Evolutionary conservation across 2,329 filamentous ascomycete species (phyloP).

Genomic region (Alternaria sp.): DNA sequence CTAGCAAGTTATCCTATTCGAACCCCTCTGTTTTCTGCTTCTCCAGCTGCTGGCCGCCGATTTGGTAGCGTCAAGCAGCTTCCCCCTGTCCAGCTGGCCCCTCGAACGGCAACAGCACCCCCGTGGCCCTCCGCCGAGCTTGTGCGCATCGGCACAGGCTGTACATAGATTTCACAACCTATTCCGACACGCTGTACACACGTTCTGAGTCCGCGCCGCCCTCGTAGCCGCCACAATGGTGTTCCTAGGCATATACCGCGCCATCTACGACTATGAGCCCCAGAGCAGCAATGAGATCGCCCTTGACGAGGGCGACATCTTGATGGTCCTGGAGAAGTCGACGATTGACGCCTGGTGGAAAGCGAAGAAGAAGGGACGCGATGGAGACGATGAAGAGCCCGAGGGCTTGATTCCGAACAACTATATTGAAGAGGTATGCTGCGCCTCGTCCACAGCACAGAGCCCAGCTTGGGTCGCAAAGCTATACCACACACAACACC

Average conservation of each 20-base stretch:
- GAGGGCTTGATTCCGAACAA: slow-evolving; percentile 91
- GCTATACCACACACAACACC: slow-evolving; percentile 3
- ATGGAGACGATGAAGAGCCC: slow-evolving; percentile 90
- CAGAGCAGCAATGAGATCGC: slow-evolving; percentile 86
- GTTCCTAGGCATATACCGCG: slow-evolving; percentile 90
- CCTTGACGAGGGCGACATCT: slow-evolving; percentile 84
- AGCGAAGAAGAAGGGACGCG: slow-evolving; percentile 82
- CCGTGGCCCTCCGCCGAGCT: slow-evolving; percentile 37
- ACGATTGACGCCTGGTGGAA: slow-evolving; percentile 88
- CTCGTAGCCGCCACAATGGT: slow-evolving; percentile 68
- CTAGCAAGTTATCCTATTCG: slow-evolving; percentile 1
- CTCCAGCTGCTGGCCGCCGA: slow-evolving; percentile 19
- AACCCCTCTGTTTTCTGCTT: not conserved
- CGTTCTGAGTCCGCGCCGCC: slow-evolving; percentile 24
- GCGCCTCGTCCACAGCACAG: not conserved
- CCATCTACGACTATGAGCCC: slow-evolving; percentile 90
- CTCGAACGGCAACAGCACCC: slow-evolving; percentile 34
- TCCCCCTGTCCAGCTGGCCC: slow-evolving; percentile 27
- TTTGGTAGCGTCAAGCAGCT: slow-evolving; percentile 17
- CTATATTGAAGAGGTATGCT: slow-evolving; percentile 85
- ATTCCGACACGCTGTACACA: slow-evolving; percentile 9
- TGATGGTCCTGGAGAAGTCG: slow-evolving; percentile 88
- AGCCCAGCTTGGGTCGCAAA: slow-evolving; percentile 2
- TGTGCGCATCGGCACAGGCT: slow-evolving; percentile 37
- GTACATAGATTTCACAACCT: slow-evolving; percentile 27